phyloP scores from a whole-genome alignment of 1,139 yeast genomes.

The Candida mesenterica region DNA sequence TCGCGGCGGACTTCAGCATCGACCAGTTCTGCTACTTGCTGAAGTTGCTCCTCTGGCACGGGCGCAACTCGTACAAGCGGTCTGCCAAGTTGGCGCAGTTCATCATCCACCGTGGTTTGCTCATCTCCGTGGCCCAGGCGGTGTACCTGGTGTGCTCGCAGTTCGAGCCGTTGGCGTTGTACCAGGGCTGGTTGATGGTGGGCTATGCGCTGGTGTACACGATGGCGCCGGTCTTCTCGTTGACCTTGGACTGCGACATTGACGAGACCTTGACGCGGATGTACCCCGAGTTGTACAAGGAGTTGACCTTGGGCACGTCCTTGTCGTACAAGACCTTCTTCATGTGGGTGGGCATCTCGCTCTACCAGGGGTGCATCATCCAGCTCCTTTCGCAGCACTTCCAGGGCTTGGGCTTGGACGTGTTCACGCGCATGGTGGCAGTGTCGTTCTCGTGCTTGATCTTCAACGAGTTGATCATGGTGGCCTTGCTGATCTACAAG shows the following conservation, averaged over 20 bases:
- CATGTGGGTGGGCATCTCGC: conserved; percentile 84
- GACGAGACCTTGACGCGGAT: conserved; percentile 84
- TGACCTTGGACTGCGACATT: conserved; percentile 88
- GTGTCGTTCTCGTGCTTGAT: conserved; percentile 78
- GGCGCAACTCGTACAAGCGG: conserved; percentile 92
- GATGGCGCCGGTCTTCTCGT: conserved; percentile 96
- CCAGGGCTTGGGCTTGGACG: conserved; percentile 54
- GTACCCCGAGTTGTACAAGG: conserved; percentile 94
- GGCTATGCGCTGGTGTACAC: conserved; percentile 97
- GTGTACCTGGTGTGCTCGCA: conserved; percentile 82
- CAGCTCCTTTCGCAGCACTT: conserved; percentile 79
- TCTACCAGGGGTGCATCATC: conserved; percentile 82
- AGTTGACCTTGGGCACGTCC: conserved; percentile 83
- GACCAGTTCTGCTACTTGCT: conserved; percentile 89
- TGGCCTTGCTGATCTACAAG: conserved; percentile 83
- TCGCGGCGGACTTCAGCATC: conserved; percentile 95
- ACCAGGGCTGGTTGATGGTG: conserved; percentile 97
- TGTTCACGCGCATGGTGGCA: conserved; percentile 77
- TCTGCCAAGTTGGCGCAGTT: conserved; percentile 94
- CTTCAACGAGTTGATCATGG: conserved; percentile 89
- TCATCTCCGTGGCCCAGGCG: conserved; percentile 95
- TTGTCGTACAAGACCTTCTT: conserved; percentile 85
- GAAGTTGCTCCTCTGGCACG: conserved; percentile 92
- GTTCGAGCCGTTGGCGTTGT: conserved; percentile 91
- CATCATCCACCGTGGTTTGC: conserved; percentile 91